These are phyloP conservation scores for Ailanthus altissimus DNA, from an alignment of 345 rosid species.

Conservation along the genomic window DNA sequence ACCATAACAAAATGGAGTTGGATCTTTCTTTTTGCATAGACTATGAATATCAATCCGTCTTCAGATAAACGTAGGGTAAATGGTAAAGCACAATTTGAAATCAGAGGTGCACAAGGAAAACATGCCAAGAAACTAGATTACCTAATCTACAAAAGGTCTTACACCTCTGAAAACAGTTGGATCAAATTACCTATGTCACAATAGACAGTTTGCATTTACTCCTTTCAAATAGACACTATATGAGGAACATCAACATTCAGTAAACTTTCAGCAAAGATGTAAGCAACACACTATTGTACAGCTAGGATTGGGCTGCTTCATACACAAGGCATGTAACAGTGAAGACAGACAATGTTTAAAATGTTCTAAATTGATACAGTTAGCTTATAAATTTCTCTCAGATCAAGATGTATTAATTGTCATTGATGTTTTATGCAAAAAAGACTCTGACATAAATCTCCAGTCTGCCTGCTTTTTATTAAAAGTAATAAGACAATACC, in stretches of 20 bases:
- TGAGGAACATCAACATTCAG: neutral
- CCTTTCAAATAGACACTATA: neutral
- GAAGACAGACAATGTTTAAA: neutral
- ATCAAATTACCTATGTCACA: neutral
- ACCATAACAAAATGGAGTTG: neutral
- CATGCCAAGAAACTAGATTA: neutral
- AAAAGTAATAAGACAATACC: neutral
- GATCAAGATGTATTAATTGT: neutral
- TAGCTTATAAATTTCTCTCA: neutral
- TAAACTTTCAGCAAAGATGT: neutral
- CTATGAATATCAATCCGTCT: neutral
- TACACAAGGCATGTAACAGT: neutral
- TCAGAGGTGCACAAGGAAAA: neutral
- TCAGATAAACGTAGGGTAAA: neutral
- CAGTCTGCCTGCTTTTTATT: neutral
- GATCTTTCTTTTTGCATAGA: neutral
- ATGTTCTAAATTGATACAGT: neutral
- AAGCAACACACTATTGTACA: neutral
- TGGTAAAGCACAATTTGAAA: neutral
- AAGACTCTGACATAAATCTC: neutral
- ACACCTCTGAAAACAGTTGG: neutral
- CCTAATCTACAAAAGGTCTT: neutral
- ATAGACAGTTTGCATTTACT: constrained; percentile 5
- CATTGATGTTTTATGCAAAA: neutral
- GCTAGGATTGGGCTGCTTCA: neutral